Conservation (phyloP, 768 basidiomycete genomes). For the Mycena crocata region DNA sequence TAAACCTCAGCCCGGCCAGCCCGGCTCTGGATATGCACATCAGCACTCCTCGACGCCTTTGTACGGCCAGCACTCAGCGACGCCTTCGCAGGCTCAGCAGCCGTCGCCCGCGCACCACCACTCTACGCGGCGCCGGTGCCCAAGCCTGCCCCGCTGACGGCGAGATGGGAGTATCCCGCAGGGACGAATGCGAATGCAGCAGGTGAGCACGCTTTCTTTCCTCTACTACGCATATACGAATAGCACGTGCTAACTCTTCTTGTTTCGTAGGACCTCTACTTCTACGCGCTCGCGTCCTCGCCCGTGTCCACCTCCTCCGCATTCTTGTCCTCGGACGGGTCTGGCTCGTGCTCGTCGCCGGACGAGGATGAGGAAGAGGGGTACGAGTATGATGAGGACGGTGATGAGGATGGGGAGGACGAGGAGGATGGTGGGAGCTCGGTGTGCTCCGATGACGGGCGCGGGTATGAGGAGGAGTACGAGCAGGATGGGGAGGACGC, state of each 20-base stretch:
- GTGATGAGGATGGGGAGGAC: neutral
- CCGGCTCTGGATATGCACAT: no score
- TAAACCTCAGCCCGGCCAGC: no score
- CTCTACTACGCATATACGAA: slow-evolving; percentile 9
- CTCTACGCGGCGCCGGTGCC: no score
- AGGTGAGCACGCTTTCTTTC: slow-evolving; percentile 50
- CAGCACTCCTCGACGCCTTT: no score
- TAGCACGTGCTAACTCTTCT: slow-evolving; percentile 11
- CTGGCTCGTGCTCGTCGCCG: slow-evolving; percentile 31
- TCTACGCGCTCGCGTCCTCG: slow-evolving; percentile 82
- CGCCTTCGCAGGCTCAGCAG: neutral
- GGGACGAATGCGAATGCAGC: slow-evolving; percentile 18
- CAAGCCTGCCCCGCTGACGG: slow-evolving; percentile 58
- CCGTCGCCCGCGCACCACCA: neutral
- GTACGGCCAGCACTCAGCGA: neutral
- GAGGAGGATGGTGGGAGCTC: slow-evolving; percentile 13
- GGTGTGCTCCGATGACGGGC: slow-evolving; percentile 26
- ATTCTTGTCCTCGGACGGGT: neutral
- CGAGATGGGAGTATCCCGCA: slow-evolving; percentile 64
- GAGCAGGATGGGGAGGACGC: neutral
- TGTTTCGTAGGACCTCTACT: slow-evolving; percentile 70
- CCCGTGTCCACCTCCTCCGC: slow-evolving; percentile 53
- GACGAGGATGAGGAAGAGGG: slow-evolving; percentile 56
- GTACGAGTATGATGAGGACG: slow-evolving; percentile 42
- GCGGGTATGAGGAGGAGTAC: neutral